Evolutionary conservation across 495 filamentous ascomycete species (phyloP), one percentile per base, ranked within the genome.

Genomic region (Penicillium verhagenii): DNA sequence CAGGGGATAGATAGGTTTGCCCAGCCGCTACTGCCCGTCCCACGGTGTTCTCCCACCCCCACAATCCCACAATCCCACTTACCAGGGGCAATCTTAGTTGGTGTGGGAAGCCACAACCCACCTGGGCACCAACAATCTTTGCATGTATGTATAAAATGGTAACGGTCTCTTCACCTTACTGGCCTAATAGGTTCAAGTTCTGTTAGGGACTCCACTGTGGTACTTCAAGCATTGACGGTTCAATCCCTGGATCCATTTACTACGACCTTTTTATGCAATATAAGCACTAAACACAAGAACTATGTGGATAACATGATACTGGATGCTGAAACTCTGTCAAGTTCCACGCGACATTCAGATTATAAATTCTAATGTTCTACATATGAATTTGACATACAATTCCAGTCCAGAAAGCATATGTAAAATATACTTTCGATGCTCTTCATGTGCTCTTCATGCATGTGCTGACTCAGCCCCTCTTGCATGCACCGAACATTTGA

Each of bases 11-110:
- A 19, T 21, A n/a, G n/a, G n/a, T n/a, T 18, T 29, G 6, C 26
- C 8, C 23, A 47, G 24, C 7, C 23, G 24, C 44, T 11, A 19
- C 42, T 47, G 20, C 3, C 10, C 11, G 20, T 24, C 31, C 47
- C 18, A 16, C 33, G 19, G 25, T 4, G 13, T 51, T 53, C n/a
- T 31, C 18, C 56, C 31, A 47, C 42, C 56, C 56, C 51, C 51
- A 59, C 56, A 59, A 59, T 59, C 40, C 54, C 49, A 47, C 43
- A 14, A 46, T 44, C 43, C 44, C 31, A 50, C 31, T 25, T 35
- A 31, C 35, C 35, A 25, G 19, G n/a, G 8, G 44, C n/a, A 35
- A 35, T 42, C 38, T 39, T 19, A 42, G 20, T 42, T 40, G 37
- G 18, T 38, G n/a, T 43, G 37, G 6, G 49, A 39, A 39, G 28